A percentile compares a stretch with the other conserved stretches of the same genome.
phyloP scores from a whole-genome alignment of 2,329 filamentous ascomycete genomes.

The Aspergillus fumigatus region DNA sequence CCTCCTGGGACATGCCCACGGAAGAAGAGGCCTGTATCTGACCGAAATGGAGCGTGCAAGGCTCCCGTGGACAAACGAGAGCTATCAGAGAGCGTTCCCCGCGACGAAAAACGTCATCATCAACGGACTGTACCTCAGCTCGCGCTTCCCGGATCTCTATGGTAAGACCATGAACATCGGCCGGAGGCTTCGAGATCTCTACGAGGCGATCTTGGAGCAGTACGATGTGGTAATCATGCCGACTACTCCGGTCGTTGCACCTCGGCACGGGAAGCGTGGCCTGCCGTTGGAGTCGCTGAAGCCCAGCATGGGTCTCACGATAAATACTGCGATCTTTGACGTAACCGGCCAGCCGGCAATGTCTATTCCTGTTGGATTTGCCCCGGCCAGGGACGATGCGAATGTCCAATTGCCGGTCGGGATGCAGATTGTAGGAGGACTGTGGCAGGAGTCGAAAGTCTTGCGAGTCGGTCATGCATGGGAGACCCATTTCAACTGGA shows the following conservation, averaged over 20 bases:
- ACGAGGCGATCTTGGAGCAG: slow-evolving; percentile 36
- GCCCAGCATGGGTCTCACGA: slow-evolving; percentile 48
- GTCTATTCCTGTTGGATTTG: slow-evolving; percentile 48
- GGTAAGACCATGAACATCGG: slow-evolving; percentile 40
- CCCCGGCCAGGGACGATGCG: slow-evolving; percentile 22
- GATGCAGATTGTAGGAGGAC: slow-evolving; percentile 51
- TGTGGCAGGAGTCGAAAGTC: slow-evolving; percentile 26
- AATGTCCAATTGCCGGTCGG: slow-evolving; percentile 46
- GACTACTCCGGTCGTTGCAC: slow-evolving; percentile 26
- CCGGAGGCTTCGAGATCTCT: slow-evolving; percentile 35
- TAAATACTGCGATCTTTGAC: slow-evolving; percentile 56
- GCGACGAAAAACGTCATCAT: slow-evolving; percentile 44
- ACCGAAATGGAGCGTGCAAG: slow-evolving; percentile 49
- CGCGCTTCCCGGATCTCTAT: slow-evolving; percentile 37
- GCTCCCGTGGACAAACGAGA: slow-evolving; percentile 44
- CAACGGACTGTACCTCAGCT: slow-evolving; percentile 38
- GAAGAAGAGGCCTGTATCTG: slow-evolving; percentile 47
- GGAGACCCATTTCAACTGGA: slow-evolving; percentile 24
- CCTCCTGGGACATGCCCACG: slow-evolving; percentile 42
- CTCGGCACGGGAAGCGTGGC: slow-evolving; percentile 19
- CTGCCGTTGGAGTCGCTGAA: slow-evolving; percentile 21
- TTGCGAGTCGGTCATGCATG: slow-evolving; percentile 19
- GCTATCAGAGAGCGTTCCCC: slow-evolving; percentile 45
- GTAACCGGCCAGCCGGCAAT: slow-evolving; percentile 55
- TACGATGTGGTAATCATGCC: slow-evolving; percentile 43